These are phyloP conservation scores for Calonectria hawksworthii DNA, from an alignment of 2,329 filamentous ascomycete genomes.

Conservation along the genomic window DNA sequence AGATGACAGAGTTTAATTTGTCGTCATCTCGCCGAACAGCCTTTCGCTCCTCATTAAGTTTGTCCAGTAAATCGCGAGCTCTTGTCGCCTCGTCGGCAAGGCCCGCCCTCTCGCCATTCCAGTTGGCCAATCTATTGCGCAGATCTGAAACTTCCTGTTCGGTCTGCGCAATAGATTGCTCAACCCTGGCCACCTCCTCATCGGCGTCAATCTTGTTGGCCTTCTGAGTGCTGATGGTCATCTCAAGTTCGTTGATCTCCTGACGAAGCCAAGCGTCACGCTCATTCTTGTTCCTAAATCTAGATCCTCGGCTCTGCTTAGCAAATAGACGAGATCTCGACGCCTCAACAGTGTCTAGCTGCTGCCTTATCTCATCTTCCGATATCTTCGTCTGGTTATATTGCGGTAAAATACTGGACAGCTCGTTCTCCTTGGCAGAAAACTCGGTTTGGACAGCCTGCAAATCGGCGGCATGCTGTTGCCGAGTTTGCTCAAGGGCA, in stretches of 20 bases:
- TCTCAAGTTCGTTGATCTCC: constrained; percentile 85
- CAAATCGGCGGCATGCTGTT: constrained; percentile 79
- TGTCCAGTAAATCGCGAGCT: constrained; percentile 84
- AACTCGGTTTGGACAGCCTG: constrained; percentile 82
- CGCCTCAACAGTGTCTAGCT: constrained; percentile 82
- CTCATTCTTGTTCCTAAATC: constrained; percentile 90
- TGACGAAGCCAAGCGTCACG: constrained; percentile 86
- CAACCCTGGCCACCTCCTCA: constrained; percentile 83
- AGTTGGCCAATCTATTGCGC: constrained; percentile 81
- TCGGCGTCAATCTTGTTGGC: constrained; percentile 86
- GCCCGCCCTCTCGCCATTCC: constrained; percentile 79
- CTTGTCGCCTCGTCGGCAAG: constrained; percentile 81
- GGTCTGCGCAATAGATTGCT: constrained; percentile 77
- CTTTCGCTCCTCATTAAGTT: constrained; percentile 88
- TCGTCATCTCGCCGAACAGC: constrained; percentile 90
- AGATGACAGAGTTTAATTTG: constrained; percentile 83
- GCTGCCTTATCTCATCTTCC: constrained; percentile 78
- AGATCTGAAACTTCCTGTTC: constrained; percentile 81
- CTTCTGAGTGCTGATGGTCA: constrained; percentile 83
- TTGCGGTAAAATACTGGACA: constrained; percentile 80
- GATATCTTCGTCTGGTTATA: constrained; percentile 81
- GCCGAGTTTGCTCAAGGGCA: constrained; percentile 79
- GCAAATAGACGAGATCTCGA: constrained; percentile 84
- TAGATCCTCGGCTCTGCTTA: constrained; percentile 90
- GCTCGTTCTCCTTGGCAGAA: constrained; percentile 79